phyloP scores from a whole-genome alignment of 192 early-diverging fungal genomes.

The Rhizophagus clarus region DNA sequence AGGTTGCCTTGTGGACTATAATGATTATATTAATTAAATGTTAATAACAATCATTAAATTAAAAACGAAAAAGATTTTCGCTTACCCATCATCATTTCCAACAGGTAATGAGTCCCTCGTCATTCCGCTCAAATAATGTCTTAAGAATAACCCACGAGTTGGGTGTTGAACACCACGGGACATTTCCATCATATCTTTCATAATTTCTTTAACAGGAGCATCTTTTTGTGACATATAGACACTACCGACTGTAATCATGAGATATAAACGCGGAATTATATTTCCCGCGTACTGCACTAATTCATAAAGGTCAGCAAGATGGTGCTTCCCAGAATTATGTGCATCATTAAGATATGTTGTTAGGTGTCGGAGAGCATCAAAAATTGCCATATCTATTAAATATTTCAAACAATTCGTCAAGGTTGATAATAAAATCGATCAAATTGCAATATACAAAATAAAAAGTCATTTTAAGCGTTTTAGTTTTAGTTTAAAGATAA shows the following conservation, averaged over 20 bases:
- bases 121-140: slow-evolving; percentile 94
- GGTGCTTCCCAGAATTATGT: slow-evolving; percentile 78
- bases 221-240: slow-evolving; percentile 94
- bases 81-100: slow-evolving; percentile 58
- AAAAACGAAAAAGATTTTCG: neutral
- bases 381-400: slow-evolving; percentile 88
- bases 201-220: slow-evolving; percentile 92
- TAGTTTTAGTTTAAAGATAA: neutral
- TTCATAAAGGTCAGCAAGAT: slow-evolving; percentile 94
- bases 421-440: neutral
- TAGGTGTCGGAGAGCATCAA: slow-evolving; percentile 95
- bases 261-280: slow-evolving; percentile 97
- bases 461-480: neutral
- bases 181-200: slow-evolving; percentile 99
- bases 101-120: slow-evolving; percentile 94
- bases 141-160: slow-evolving; percentile 93
- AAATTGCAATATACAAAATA: neutral
- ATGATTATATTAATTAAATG: neutral
- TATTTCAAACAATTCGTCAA: neutral
- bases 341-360: slow-evolving; percentile 89
- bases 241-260: slow-evolving; percentile 98
- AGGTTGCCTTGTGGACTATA: slow-evolving; percentile 80
- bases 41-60: neutral
- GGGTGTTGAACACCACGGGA: slow-evolving; percentile 98
- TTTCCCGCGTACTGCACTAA: slow-evolving; percentile 98